Evolutionary conservation across 352 stramenopile genomes (phyloP).

Genomic region (Peronospora tabacina): DNA sequence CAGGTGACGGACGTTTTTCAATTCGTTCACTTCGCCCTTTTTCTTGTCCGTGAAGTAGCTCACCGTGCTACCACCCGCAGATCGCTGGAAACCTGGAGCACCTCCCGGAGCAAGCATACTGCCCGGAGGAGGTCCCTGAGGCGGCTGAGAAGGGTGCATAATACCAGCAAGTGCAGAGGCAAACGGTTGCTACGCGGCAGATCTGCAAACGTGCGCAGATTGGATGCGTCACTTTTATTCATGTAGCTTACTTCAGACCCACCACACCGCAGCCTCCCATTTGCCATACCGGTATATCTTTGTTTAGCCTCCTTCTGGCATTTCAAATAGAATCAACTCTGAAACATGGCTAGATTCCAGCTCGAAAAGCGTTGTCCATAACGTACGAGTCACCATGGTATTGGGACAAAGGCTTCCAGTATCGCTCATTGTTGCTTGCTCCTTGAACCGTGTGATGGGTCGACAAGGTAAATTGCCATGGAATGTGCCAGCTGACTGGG

Average conservation of each 20-base stretch:
- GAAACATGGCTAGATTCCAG: too few species aligned
- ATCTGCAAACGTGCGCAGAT: not conserved
- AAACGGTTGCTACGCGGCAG: not conserved
- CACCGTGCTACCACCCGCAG: slow-evolving; percentile 37
- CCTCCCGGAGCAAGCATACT: slow-evolving; percentile 20
- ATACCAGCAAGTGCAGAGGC: not conserved
- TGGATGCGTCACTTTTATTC: not conserved
- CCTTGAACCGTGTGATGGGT: slow-evolving; percentile 63
- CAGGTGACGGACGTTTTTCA: slow-evolving; percentile 87
- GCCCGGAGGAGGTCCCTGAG: slow-evolving; percentile 17
- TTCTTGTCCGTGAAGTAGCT: slow-evolving; percentile 89
- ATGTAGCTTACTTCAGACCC: not conserved
- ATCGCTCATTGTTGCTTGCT: slow-evolving; percentile 62
- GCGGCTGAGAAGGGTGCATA: slow-evolving; percentile 30
- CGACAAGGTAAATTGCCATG: slow-evolving; percentile 45
- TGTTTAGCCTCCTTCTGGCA: too few species aligned
- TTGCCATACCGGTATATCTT: too few species aligned
- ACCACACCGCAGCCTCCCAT: not conserved
- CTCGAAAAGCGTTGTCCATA: too few species aligned
- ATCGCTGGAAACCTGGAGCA: slow-evolving; percentile 12
- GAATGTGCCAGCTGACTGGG: slow-evolving; percentile 55
- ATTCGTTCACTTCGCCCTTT: slow-evolving; percentile 93
- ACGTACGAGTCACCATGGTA: too few species aligned
- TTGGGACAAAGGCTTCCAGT: slow-evolving; percentile 10
- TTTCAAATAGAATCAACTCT: too few species aligned